Percentiles rank a stretch among this genome's conserved stretches.
phyloP scores from a whole-genome alignment of 1,284 basidiomycete genomes.

The Boletus semigastroideus region DNA sequence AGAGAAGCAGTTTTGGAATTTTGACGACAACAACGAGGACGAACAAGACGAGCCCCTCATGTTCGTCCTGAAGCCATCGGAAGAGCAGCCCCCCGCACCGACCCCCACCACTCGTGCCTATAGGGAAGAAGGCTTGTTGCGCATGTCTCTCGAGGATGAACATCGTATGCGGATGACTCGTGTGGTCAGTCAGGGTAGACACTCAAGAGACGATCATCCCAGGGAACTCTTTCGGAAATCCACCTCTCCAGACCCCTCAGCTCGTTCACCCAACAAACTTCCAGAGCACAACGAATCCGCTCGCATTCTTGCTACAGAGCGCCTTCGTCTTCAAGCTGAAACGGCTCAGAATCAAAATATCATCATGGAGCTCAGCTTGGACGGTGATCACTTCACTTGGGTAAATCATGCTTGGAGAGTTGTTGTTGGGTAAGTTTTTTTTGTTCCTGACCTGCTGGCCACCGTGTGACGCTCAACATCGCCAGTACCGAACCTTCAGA shows the following conservation, averaged over 20 bases:
- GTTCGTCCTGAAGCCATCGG: constrained; percentile 85
- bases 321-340: constrained; percentile 84
- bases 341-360: constrained; percentile 93
- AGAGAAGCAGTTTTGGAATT: constrained; percentile 99
- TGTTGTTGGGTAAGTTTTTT: constrained; percentile 81
- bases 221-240: constrained; percentile 45
- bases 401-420: constrained; percentile 93
- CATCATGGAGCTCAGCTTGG: constrained; percentile 91
- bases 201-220: constrained; percentile 56
- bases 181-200: constrained; percentile 51
- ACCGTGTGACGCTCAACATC: constrained; percentile 11
- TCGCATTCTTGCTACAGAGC: constrained; percentile 78
- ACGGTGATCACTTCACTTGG: constrained; percentile 91
- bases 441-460: background rate
- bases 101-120: constrained; percentile 41
- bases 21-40: constrained; percentile 90
- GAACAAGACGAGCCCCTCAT: constrained; percentile 87
- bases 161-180: constrained; percentile 49
- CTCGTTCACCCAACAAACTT: constrained; percentile 42
- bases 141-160: constrained; percentile 58
- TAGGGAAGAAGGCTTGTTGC: constrained; percentile 48
- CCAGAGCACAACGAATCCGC: constrained; percentile 66
- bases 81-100: constrained; percentile 48
- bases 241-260: constrained; percentile 34
- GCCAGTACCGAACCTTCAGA: constrained; percentile 82